Evolutionary conservation across 1,284 basidiomycete genomes (phyloP).

Genomic region (Leucoagaricus sp.): DNA sequence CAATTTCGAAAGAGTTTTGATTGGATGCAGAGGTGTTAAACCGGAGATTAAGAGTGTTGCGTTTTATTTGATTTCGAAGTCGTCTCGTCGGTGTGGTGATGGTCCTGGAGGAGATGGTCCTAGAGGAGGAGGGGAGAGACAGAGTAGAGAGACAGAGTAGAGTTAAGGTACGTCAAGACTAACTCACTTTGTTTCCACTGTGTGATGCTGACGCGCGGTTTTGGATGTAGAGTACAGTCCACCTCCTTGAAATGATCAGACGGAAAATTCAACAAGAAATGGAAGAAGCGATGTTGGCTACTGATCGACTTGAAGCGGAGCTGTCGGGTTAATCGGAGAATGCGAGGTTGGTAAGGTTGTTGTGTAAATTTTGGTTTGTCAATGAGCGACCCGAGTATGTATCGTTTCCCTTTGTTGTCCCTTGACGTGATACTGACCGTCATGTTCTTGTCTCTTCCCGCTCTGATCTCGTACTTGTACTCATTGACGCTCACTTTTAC

Average conservation of each 20-base stretch:
- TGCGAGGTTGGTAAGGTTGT: conserved; percentile 83
- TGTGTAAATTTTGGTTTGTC: conserved; percentile 97
- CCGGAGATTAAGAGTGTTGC: conserved; percentile 82
- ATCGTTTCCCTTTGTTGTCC: too few species aligned
- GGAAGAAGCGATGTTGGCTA: conserved; percentile 79
- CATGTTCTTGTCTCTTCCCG: too few species aligned
- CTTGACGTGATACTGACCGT: too few species aligned
- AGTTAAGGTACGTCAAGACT: too few species aligned
- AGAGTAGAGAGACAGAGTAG: too few species aligned
- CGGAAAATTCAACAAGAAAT: conserved; percentile 79
- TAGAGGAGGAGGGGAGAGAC: too few species aligned
- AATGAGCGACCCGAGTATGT: conserved; percentile 96
- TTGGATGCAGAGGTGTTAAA: conserved; percentile 70
- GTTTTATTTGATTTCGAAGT: conserved; percentile 78
- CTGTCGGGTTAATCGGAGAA: conserved; percentile 95
- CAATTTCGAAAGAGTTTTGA: conserved; percentile 82
- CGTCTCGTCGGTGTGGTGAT: conserved; percentile 20
- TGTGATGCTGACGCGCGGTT: too few species aligned
- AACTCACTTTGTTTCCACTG: too few species aligned
- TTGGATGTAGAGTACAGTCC: conserved; percentile 68
- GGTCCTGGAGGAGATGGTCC: not conserved
- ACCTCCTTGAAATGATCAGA: conserved; percentile 81
- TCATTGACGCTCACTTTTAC: not conserved
- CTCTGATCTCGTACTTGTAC: too few species aligned
- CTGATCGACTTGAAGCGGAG: conserved; percentile 84